Evolutionary conservation across 495 filamentous ascomycete species (phyloP).

Genomic region (Daldinia caldariorum): DNA sequence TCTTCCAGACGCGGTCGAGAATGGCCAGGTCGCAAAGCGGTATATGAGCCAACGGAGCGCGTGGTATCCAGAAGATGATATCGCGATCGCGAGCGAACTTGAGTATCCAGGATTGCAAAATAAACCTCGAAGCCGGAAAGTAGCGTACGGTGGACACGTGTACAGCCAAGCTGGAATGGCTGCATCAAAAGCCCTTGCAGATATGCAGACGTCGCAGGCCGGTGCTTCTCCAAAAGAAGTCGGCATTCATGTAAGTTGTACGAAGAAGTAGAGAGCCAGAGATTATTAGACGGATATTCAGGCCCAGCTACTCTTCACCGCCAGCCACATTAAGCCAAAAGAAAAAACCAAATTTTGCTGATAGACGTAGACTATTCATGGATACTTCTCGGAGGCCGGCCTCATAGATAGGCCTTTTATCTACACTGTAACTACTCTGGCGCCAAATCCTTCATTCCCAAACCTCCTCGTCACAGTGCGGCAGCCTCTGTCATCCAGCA

Average conservation of each 20-base stretch:
- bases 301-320: background rate
- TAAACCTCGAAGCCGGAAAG: slow-evolving; percentile 5
- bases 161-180: slow-evolving; percentile 73
- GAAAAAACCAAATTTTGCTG: slow-evolving; percentile 8
- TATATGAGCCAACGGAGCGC: slow-evolving; percentile 53
- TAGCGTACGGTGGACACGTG: slow-evolving; percentile 72
- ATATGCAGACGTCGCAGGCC: slow-evolving; percentile 46
- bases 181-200: slow-evolving; percentile 61
- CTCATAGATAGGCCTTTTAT: slow-evolving; percentile 65
- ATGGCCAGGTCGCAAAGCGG: slow-evolving; percentile 36
- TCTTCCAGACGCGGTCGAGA: slow-evolving; percentile 42
- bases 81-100: slow-evolving; percentile 16
- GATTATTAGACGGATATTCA: background rate
- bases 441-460: slow-evolving; percentile 66
- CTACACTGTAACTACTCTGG: slow-evolving; percentile 64
- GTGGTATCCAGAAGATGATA: slow-evolving; percentile 48
- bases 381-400: slow-evolving; percentile 71
- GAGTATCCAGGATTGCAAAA: background rate
- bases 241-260: slow-evolving; percentile 66
- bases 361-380: slow-evolving; percentile 67
- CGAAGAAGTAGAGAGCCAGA: background rate
- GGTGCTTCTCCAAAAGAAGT: slow-evolving; percentile 45
- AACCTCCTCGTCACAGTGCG: slow-evolving; percentile 68
- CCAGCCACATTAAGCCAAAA: background rate
- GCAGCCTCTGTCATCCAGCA: slow-evolving; percentile 55